These are phyloP conservation scores for Chimonanthus salicifolius DNA, from an alignment of 164 flowering plant species.

Conservation along the genomic window DNA sequence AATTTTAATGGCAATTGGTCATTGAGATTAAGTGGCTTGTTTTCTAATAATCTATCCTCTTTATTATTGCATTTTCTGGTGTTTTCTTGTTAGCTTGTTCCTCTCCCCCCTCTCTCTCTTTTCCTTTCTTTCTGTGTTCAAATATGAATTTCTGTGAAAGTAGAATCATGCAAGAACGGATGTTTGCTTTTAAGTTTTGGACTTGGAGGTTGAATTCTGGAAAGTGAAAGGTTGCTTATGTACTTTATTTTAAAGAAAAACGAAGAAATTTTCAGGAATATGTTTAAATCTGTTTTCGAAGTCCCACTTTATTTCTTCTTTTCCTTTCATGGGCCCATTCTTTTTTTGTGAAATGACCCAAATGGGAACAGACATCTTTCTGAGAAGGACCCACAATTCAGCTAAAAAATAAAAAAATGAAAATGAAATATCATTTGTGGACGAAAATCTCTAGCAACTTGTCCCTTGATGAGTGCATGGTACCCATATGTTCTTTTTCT, in stretches of 20 bases:
- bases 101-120: not conserved
- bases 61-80: not conserved
- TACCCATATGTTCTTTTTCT: not conserved
- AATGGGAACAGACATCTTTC: conserved; percentile 17
- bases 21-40: not conserved
- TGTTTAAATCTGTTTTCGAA: conserved; percentile 16
- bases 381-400: conserved; percentile 11
- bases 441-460: too few relatives aligned
- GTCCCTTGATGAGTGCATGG: too few relatives aligned
- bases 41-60: not conserved
- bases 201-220: not conserved
- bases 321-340: conserved; percentile 26
- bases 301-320: conserved; percentile 16
- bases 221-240: conserved; percentile 12
- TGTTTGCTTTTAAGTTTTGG: not conserved
- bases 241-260: not conserved
- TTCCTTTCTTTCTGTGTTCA: not conserved
- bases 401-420: not conserved
- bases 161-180: conserved; percentile 3
- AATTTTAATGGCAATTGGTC: not conserved
- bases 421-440: not conserved
- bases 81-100: not conserved
- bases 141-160: not conserved
- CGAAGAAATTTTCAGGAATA: conserved; percentile 7
- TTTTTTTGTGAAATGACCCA: conserved; percentile 17